A percentile compares a stretch with the other conserved stretches of the same genome.
Evolutionary conservation across 2,329 filamentous ascomycete genomes (phyloP).

Genomic region (Mariannaea elegans): DNA sequence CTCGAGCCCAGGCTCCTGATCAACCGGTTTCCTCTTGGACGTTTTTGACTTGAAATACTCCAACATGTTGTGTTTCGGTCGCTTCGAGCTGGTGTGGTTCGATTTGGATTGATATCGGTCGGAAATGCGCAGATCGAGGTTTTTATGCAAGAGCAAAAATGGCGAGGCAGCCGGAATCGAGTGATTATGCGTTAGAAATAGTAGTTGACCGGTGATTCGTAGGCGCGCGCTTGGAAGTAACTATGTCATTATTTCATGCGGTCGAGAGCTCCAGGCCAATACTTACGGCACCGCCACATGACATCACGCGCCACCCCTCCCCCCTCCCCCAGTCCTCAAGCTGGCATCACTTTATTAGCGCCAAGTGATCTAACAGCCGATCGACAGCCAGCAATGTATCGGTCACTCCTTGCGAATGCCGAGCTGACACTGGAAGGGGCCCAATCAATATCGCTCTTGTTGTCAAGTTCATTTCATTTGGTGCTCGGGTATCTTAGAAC

Average conservation of each 20-base stretch:
- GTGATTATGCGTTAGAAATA: conserved; percentile 8
- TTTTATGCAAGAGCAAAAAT: conserved; percentile 22
- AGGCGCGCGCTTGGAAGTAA: conserved; percentile 38
- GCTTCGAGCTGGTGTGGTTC: conserved; percentile 6
- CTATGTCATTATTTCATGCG: conserved; percentile 35
- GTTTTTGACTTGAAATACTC: conserved; percentile 72
- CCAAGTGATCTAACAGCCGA: too few relatives aligned
- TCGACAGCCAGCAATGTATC: too few relatives aligned
- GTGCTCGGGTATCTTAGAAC: conserved; percentile 35
- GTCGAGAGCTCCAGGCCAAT: conserved; percentile 16
- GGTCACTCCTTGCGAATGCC: too few relatives aligned
- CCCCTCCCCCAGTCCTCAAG: conserved; percentile 14
- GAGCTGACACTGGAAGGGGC: conserved; percentile 12
- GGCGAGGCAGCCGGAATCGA: conserved; percentile 33
- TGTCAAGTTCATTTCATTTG: conserved; percentile 16
- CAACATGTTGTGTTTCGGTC: conserved; percentile 55
- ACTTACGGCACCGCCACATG: conserved; percentile 43
- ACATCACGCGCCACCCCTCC: conserved; percentile 25
- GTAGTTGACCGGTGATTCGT: conserved; percentile 17
- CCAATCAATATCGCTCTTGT: background rate
- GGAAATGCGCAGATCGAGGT: background rate
- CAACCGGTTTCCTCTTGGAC: conserved; percentile 65
- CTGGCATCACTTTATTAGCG: background rate
- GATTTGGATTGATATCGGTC: background rate
- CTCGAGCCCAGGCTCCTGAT: conserved; percentile 55